phyloP scores from a whole-genome alignment of 345 rosid species.

The Eucalyptus globulus region DNA sequence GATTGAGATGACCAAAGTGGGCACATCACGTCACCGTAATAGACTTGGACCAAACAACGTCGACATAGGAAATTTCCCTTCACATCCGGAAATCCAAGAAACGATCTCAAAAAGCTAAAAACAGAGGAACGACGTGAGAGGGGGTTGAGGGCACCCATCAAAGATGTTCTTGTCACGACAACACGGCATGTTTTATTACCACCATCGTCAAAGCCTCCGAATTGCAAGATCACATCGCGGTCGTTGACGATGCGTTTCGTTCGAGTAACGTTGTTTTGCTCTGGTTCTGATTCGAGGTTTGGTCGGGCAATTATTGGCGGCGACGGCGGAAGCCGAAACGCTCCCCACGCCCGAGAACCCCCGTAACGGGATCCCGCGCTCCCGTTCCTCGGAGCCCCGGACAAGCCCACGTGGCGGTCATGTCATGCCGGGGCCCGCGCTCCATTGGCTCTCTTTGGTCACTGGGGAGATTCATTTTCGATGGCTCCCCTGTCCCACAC shows the following conservation, averaged over 20 bases:
- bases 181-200: neutral
- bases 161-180: neutral
- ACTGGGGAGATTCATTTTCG: neutral
- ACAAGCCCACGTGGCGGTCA: conserved; percentile 57
- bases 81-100: neutral
- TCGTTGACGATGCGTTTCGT: neutral
- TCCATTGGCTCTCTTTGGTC: neutral
- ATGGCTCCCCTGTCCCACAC: neutral
- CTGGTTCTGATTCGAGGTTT: neutral
- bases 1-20: neutral
- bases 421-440: conserved; percentile 23
- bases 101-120: neutral
- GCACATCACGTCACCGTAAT: neutral
- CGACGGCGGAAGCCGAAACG: neutral
- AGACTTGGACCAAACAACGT: neutral
- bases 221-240: neutral
- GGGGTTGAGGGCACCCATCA: neutral
- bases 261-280: neutral
- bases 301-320: neutral
- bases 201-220: neutral
- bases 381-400: neutral
- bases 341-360: neutral
- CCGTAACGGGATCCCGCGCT: neutral
- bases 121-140: neutral
- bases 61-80: neutral